phyloP scores from a whole-genome alignment of 176 grass and related monocot genomes.

The Musa beccarii region DNA sequence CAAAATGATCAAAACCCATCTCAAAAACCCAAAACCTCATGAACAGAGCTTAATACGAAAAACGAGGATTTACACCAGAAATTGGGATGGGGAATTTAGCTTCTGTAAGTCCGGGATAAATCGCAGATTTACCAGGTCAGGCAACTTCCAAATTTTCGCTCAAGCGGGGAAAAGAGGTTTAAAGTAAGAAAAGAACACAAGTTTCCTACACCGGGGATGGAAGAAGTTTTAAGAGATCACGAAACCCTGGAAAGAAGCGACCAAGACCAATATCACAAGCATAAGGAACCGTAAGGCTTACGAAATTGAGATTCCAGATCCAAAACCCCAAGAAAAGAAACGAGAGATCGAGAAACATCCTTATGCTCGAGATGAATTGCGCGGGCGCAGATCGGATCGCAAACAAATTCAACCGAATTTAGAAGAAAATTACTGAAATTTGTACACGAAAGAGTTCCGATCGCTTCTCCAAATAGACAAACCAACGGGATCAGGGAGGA shows the following conservation, averaged over 20 bases:
- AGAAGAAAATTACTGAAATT: neutral
- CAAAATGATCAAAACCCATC: neutral
- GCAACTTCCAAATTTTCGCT: neutral
- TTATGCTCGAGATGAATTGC: neutral
- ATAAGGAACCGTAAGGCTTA: neutral
- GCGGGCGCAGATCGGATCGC: neutral
- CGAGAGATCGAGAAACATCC: neutral
- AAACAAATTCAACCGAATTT: neutral
- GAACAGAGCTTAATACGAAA: neutral
- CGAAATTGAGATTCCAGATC: neutral
- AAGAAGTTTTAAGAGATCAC: neutral
- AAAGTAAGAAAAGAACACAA: neutral
- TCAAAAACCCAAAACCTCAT: neutral
- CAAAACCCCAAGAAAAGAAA: neutral
- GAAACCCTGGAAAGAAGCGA: neutral
- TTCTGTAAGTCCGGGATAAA: neutral
- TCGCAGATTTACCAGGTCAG: neutral
- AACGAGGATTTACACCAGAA: too few species aligned
- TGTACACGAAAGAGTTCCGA: neutral
- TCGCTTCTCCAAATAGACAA: neutral
- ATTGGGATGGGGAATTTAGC: too few species aligned
- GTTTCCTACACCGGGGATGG: neutral
- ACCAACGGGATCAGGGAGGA: neutral
- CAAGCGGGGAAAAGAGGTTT: neutral
- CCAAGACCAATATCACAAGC: neutral